Base-by-base conservation (phyloP, 805 yeast species). In the Wickerhamiella nectarea region DNA sequence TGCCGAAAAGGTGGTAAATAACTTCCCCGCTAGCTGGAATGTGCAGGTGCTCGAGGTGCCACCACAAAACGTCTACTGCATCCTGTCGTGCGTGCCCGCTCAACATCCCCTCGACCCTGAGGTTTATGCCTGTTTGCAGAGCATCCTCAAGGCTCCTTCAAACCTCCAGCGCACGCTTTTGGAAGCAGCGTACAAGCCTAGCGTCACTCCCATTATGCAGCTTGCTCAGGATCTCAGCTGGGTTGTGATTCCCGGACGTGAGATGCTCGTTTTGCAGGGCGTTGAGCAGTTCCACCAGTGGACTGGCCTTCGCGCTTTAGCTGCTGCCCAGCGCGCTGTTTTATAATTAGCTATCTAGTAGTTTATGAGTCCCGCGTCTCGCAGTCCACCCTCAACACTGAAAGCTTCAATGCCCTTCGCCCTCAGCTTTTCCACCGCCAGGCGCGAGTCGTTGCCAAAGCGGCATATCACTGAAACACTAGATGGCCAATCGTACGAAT, bases 181-280 rank as follows among this genome's bases (percentile, higher is more conserved):
- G 42, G 99, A 91, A 52, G 96, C 97, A 39, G 94, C 96, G 18
- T 91, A 91, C 68, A 87, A 85, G 60, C 97, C 97, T 14, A 65
- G 74, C 21, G 70, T 78, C 14, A 89, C 98, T 0, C 91, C 93
- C 17, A 67, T 89, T 34, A 87, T 91, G 95, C 67, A 67, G 53
- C 57, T 81, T 19, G 95, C 96, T 2, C 58, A 58, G 22, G 73
- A 70, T 24, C 67, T 72, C 52, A 70, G 72, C 6, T 85, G 95
- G 94, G 69, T 67, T n/a, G 79, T 78, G n/a, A 71, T 89, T 51
- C 81, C 87, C 7, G 99, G 99, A 10, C 76, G 80, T 28, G 84
- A 86, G 56, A 82, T 93, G 91, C 71, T 91, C 50, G 86, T 87
- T 14, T 78, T 82, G 62, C 98, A 91, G 64, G 99, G 96, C 38